A percentile compares a stretch with the other conserved stretches of the same genome.
Evolutionary conservation across 306 rosid species (phyloP).

Genomic region (Geum urbanum): DNA sequence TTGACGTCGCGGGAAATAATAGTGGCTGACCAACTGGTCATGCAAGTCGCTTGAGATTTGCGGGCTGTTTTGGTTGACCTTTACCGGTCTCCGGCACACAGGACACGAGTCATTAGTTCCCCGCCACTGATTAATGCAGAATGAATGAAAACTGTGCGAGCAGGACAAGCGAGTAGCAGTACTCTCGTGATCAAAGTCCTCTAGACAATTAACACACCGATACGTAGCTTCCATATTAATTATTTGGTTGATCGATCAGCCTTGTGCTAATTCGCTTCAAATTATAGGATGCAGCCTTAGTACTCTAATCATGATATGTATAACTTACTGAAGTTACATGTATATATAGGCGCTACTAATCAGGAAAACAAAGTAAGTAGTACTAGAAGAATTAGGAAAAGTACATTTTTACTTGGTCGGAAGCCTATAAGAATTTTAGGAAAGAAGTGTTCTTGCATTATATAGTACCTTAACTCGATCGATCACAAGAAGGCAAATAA

Average conservation of each 20-base stretch:
- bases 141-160: neutral
- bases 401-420: neutral
- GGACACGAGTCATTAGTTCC: neutral
- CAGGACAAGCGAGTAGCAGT: neutral
- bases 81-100: neutral
- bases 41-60: neutral
- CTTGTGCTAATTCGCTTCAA: no score
- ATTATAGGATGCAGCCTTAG: no score
- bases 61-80: no score
- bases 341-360: neutral
- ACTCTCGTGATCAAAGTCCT: neutral
- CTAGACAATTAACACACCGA: neutral
- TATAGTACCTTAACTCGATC: no score
- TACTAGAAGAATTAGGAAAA: neutral
- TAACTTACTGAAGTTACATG: no score
- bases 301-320: no score
- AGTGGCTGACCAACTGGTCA: neutral
- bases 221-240: neutral
- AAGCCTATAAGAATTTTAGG: neutral
- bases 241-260: no score
- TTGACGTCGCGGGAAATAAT: no score
- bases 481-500: no score
- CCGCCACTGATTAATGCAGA: neutral
- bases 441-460: neutral
- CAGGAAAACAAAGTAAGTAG: neutral